phyloP scores from a whole-genome alignment of 495 filamentous ascomycete genomes.

The Neurospora cerealis region DNA sequence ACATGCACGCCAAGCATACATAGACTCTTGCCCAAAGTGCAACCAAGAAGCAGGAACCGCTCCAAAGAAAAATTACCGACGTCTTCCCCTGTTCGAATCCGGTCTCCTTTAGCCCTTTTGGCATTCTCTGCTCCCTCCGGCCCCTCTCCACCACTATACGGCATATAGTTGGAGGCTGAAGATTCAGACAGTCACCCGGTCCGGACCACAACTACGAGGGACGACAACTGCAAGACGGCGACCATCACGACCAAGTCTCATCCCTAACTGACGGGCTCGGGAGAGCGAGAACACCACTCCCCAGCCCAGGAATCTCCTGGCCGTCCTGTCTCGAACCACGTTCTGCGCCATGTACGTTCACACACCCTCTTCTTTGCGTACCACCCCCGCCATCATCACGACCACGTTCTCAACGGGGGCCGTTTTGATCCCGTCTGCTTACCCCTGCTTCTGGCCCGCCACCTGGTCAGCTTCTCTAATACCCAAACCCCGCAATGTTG shows the following conservation, averaged over 20 bases:
- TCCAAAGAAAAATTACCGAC: conserved; percentile 19
- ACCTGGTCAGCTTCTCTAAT: conserved; percentile 13
- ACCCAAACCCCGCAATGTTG: conserved; percentile 32
- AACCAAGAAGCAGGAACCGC: conserved; percentile 23
- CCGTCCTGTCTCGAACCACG: conserved; percentile 6
- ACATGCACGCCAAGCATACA: conserved; percentile 28
- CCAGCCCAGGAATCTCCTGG: background rate
- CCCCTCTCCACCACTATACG: conserved; percentile 28
- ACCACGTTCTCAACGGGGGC: conserved; percentile 23
- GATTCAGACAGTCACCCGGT: background rate
- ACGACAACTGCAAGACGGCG: conserved; percentile 1
- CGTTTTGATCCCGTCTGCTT: conserved; percentile 16
- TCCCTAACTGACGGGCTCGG: conserved; percentile 7
- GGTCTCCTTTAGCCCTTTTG: conserved; percentile 31
- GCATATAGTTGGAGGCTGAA: conserved; percentile 20
- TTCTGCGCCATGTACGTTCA: conserved; percentile 18
- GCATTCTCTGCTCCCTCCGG: conserved; percentile 18
- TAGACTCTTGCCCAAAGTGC: conserved; percentile 19
- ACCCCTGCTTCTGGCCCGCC: conserved; percentile 20
- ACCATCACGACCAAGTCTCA: background rate
- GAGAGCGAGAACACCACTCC: conserved; percentile 7
- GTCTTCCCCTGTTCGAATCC: conserved; percentile 21
- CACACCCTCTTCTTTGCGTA: conserved; percentile 19
- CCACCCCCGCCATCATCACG: background rate
- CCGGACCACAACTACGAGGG: conserved; percentile 1